Base-by-base conservation (phyloP, 495 filamentous ascomycete species). In the Aspergillus funiculosus region DNA sequence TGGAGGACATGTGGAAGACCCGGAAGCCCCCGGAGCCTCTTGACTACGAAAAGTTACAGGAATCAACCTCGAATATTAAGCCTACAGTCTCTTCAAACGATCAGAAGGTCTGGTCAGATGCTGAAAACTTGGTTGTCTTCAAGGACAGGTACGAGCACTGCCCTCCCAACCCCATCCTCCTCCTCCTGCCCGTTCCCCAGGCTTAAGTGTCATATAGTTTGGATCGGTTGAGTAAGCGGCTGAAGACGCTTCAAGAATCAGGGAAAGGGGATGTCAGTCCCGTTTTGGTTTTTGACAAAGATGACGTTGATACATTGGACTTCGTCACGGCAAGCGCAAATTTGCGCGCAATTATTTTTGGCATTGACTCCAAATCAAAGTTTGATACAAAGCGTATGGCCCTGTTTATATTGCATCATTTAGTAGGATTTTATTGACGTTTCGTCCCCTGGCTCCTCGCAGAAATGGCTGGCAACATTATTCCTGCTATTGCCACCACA, bases 381-480 rank as follows among this genome's bases (percentile, higher is more conserved):
- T 99, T 96, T 50, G 89, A 96, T 59, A 90, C 91, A 53, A 99
- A 99, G 62, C 88, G 81, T 80, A 54, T 52, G 71, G 8, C 66
- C 8, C 6, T 7, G 14, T 40, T 8, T 42, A 10, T 26, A 19
- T 15, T 27, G 21, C 28, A 5, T 9, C 21, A 1, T 17, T 15
- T 30, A n/a, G 19, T 19, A n/a, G n/a, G 35, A 21, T 22, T 22
- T 24, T 18, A 13, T 28, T 22, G 1, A 32, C 13, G 21, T 11
- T 14, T 7, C 13, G 17, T 11, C 30, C 19, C 25, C 32, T 55
- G 31, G 59, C 29, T 42, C 3, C 5, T 14, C 25, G 20, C 39
- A 82, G 79, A 97, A 67, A 99, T 97, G 89, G 92, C 92, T 18
- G 92, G 92, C 39, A 97, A 97, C 56, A 99, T 99, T 56, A 97